A percentile compares a stretch with the other conserved stretches of the same genome.
phyloP scores from a whole-genome alignment of 495 filamentous ascomycete genomes.

The Cercophora samala region DNA sequence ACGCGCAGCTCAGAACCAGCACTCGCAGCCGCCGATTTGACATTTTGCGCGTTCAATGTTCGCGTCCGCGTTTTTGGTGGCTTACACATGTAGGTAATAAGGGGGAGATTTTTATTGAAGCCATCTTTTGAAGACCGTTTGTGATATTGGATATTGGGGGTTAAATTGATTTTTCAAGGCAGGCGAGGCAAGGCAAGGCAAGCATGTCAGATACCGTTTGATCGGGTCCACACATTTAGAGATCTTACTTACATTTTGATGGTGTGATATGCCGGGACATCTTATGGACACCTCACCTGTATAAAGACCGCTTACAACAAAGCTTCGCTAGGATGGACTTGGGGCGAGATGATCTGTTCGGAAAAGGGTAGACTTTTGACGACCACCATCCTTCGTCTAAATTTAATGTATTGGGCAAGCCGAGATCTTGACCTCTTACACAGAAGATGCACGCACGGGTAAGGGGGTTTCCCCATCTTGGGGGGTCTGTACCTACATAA shows the following conservation, averaged over 20 bases:
- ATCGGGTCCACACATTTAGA: neutral
- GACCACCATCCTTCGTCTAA: neutral
- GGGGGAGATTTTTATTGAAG: neutral
- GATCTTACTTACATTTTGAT: neutral
- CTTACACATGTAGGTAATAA: neutral
- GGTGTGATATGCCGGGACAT: neutral
- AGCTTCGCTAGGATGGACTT: too few species aligned
- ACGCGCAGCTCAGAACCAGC: neutral
- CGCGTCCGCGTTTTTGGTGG: neutral
- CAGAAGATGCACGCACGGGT: neutral
- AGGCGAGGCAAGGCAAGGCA: too few species aligned
- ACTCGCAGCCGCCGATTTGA: slow-evolving; percentile 4
- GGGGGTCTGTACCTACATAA: neutral
- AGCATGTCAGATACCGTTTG: neutral
- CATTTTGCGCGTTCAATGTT: neutral
- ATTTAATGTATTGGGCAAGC: neutral
- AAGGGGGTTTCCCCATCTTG: neutral
- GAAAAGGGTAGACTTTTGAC: too few species aligned
- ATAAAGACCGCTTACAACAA: neutral
- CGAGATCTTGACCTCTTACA: neutral
- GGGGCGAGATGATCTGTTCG: too few species aligned
- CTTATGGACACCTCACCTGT: neutral
- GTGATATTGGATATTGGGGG: neutral
- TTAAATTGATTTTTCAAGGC: too few species aligned
- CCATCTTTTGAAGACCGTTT: neutral